Conservation (phyloP, 129 eudicot species). For the carrot (Daucus carota) region DNA sequence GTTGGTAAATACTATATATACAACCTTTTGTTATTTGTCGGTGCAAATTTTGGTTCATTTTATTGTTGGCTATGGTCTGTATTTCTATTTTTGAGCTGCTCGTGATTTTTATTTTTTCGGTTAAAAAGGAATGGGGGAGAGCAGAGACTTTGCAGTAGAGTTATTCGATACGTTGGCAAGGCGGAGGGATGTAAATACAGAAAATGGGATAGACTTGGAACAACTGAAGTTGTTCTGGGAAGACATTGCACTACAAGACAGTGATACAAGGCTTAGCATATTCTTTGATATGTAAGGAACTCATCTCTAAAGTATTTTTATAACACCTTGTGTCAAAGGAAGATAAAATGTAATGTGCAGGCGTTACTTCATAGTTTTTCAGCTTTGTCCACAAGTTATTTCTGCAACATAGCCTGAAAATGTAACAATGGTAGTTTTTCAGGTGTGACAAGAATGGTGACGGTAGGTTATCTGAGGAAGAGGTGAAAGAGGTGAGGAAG, state of each 20-base stretch:
- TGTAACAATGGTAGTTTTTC: slow-evolving; percentile 16
- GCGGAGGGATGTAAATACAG: slow-evolving; percentile 40
- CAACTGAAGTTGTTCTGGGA: slow-evolving; percentile 66
- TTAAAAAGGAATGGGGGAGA: slow-evolving; percentile 78
- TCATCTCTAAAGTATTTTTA: background rate
- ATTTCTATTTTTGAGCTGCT: background rate
- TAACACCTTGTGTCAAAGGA: background rate
- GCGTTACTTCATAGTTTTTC: background rate
- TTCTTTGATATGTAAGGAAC: slow-evolving; percentile 81
- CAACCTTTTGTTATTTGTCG: background rate
- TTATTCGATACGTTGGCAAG: slow-evolving; percentile 75
- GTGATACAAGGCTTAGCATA: slow-evolving; percentile 69
- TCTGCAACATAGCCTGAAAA: background rate
- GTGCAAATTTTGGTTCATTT: background rate
- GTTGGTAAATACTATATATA: slow-evolving; percentile 43
- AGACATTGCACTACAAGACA: slow-evolving; percentile 64
- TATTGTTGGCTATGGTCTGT: background rate
- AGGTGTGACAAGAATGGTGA: slow-evolving; percentile 99
- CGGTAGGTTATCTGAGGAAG: slow-evolving; percentile 80
- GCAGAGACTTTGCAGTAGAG: slow-evolving; percentile 70
- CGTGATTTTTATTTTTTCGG: background rate
- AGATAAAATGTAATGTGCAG: background rate
- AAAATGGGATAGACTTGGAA: slow-evolving; percentile 55
- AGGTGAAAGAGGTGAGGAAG: slow-evolving; percentile 75
- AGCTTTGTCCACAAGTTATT: background rate